Evolutionary conservation across 139 green algal species (phyloP), one percentile per base, ranked within the genome.

Genomic region (Coelastrella sp.): DNA sequence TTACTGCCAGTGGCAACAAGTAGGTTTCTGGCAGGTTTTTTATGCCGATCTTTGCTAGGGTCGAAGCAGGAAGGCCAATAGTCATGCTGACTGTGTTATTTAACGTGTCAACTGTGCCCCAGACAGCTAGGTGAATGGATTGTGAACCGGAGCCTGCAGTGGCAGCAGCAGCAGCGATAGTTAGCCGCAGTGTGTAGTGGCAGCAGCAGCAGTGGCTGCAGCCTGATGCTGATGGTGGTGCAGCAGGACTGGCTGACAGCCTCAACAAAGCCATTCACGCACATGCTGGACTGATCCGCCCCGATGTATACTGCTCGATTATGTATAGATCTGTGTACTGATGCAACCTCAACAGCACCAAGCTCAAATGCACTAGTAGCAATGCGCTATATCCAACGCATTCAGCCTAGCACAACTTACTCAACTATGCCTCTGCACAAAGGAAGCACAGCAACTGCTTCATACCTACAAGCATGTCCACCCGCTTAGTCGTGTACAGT

Each of bases 381-480:
- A 47, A 47, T 47, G 32, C 32, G 1, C 32, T 47, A 47, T 1
- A 47, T 2, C 32, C 32, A 47, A 47, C 32, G 32, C 32, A 47
- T 47, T 47, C 32, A 47, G 32, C 32, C 32, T 47, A 47, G 32
- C 32, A 47, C 32, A 47, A 47, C 32, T 47, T 47, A 47, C 32
- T 47, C 32, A 47, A 47, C 32, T 47, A 47, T 47, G 32, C 32
- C 32, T 47, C 32, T 47, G 32, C 32, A 47, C 32, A 47, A 47
- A 47, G 32, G 32, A 47, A 47, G 32, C 32, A 47, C 32, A 47
- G 13, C 61, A 71, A 79, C 64, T 20, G 19, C 56, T 58, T n/a
- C 88, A 3, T 74, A 91, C 88, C 80, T 17, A 91, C 10, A 0
- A 91, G 54, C 88, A 91, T 88, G 88, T 91, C 88, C 2, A 87